Conservation (phyloP, 2,329 filamentous ascomycete species). For the Penicillium carneum region DNA sequence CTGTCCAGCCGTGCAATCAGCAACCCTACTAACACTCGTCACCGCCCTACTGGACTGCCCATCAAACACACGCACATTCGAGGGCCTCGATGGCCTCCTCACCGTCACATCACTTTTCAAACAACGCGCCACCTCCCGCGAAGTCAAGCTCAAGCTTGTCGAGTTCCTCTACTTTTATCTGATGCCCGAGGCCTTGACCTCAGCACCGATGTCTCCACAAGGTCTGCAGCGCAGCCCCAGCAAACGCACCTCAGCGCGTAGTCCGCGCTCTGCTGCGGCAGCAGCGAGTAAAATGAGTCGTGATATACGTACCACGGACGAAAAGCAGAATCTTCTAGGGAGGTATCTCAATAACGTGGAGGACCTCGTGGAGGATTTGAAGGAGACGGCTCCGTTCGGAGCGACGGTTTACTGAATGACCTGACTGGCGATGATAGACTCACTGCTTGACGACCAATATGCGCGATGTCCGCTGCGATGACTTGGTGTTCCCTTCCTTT, state of each 20-base stretch:
- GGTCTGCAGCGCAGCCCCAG: constrained; percentile 72
- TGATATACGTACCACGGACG: constrained; percentile 72
- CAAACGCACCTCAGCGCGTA: constrained; percentile 65
- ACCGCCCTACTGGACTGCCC: constrained; percentile 86
- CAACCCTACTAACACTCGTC: constrained; percentile 87
- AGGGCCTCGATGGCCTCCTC: constrained; percentile 86
- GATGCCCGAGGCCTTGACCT: constrained; percentile 79
- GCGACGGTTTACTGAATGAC: constrained; percentile 52
- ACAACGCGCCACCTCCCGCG: constrained; percentile 79
- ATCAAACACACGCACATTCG: constrained; percentile 87
- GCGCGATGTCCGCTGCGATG: constrained; percentile 35
- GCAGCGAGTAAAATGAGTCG: constrained; percentile 38
- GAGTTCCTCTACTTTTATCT: constrained; percentile 99
- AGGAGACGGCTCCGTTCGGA: constrained; percentile 78
- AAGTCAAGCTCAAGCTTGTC: constrained; percentile 93
- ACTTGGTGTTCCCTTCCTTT: constrained; percentile 22
- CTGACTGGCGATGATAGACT: constrained; percentile 26
- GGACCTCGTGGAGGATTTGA: constrained; percentile 82
- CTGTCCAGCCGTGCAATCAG: constrained; percentile 88
- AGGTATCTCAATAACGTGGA: constrained; percentile 82
- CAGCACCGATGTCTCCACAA: constrained; percentile 50
- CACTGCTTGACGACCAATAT: constrained; percentile 24
- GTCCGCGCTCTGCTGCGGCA: constrained; percentile 42
- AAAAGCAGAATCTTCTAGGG: constrained; percentile 81
- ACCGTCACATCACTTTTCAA: constrained; percentile 94